Evolutionary conservation across 148 eudicot species (phyloP).

Genomic region (Polygonum maritimum): DNA sequence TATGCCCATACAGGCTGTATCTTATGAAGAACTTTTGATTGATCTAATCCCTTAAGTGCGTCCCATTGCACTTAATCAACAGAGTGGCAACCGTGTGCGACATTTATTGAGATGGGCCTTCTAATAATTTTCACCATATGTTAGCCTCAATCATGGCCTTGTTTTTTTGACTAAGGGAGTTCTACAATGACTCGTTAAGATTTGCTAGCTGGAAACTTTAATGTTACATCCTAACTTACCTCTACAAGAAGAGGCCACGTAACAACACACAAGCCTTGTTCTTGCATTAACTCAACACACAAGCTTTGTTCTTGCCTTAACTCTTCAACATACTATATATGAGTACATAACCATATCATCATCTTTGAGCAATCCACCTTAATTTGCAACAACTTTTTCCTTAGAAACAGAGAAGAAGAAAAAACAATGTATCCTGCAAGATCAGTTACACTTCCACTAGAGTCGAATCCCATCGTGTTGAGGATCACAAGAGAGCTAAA

Average conservation of each 20-base stretch:
- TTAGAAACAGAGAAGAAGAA: background rate
- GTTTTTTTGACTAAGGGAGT: background rate
- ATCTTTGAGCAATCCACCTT: too few relatives aligned
- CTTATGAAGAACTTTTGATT: background rate
- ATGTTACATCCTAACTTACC: background rate
- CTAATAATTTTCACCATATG: background rate
- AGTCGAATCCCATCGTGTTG: conserved; percentile 23
- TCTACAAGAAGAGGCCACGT: background rate
- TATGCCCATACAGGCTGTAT: background rate
- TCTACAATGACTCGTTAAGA: background rate
- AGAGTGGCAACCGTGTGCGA: conserved; percentile 7
- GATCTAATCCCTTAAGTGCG: background rate
- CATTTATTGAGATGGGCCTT: background rate
- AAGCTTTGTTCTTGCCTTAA: background rate
- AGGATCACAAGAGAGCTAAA: conserved; percentile 25
- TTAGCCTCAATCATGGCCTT: background rate
- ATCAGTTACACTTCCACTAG: conserved; percentile 32
- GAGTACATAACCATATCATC: background rate
- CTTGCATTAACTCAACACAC: too few relatives aligned
- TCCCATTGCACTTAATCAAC: too few relatives aligned
- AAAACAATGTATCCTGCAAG: conserved; percentile 2
- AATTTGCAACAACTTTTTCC: too few relatives aligned
- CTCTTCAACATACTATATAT: background rate
- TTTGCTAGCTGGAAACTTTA: conserved; percentile 1
- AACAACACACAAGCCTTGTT: too few relatives aligned